Conservation (phyloP, 2,329 filamentous ascomycete species). For the Cordyceps farinosa region DNA sequence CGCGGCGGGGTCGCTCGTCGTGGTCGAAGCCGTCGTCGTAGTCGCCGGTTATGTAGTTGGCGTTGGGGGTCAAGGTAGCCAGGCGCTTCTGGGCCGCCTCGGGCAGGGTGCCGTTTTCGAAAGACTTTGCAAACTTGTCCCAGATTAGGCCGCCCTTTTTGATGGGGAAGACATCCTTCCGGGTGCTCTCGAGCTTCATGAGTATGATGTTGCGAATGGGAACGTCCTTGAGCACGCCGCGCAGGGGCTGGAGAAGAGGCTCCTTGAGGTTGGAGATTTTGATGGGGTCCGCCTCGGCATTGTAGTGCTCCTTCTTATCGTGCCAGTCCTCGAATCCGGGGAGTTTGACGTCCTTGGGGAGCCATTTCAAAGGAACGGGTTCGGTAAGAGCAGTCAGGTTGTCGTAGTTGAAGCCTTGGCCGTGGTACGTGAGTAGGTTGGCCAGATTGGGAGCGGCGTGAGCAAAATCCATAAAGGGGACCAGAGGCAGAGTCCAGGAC, state of each 20-base stretch:
- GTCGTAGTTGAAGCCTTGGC: constrained; percentile 25
- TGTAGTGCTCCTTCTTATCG: constrained; percentile 29
- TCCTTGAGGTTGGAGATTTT: constrained; percentile 39
- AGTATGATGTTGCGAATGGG: constrained; percentile 42
- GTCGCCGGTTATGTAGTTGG: constrained; percentile 34
- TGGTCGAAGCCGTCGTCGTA: constrained; percentile 34
- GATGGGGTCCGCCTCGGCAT: constrained; percentile 35
- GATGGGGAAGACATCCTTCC: constrained; percentile 43
- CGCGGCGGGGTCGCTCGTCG: constrained; percentile 24
- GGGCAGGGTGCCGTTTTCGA: constrained; percentile 32
- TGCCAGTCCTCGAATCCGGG: constrained; percentile 30
- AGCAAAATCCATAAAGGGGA: constrained; percentile 34
- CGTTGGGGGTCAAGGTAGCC: constrained; percentile 29
- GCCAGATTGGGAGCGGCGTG: constrained; percentile 27
- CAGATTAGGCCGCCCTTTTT: constrained; percentile 39
- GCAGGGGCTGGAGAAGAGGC: constrained; percentile 28
- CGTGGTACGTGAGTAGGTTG: constrained; percentile 24
- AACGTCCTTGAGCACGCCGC: constrained; percentile 27
- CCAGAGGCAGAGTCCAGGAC: constrained; percentile 33
- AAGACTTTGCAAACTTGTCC: constrained; percentile 32
- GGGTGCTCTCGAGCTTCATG: constrained; percentile 43
- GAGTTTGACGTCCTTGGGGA: constrained; percentile 23
- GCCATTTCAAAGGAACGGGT: constrained; percentile 25
- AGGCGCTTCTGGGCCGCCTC: constrained; percentile 29
- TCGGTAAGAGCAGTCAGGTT: constrained; percentile 28